Evolutionary conservation across 768 basidiomycete genomes (phyloP).

Genomic region (Dacryopinax primogenitus): DNA sequence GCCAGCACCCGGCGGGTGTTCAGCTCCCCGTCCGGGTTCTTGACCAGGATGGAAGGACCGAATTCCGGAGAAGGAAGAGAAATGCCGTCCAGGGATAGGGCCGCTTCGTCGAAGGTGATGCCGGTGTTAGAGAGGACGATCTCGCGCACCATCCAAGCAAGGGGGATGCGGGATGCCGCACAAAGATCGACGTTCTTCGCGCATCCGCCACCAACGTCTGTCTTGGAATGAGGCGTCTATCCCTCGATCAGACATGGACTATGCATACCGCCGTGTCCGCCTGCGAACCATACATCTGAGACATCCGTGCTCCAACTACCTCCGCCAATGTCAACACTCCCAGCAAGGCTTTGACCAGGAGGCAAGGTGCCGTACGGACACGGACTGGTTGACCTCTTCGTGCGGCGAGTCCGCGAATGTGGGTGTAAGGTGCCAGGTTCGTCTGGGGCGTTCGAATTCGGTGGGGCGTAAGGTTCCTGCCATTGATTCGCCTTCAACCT

Average conservation of each 20-base stretch:
- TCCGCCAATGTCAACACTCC: neutral
- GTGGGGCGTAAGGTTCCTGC: constrained; percentile 14
- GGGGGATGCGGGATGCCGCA: constrained; percentile 45
- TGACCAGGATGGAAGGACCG: neutral
- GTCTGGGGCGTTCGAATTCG: neutral
- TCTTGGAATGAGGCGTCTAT: neutral
- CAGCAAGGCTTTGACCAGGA: neutral
- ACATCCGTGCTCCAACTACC: constrained; percentile 39
- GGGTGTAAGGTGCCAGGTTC: neutral
- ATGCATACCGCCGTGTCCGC: constrained; percentile 52
- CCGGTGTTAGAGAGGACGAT: constrained; percentile 41
- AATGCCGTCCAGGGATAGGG: constrained; percentile 15
- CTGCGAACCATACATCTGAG: constrained; percentile 69
- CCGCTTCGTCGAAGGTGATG: constrained; percentile 36
- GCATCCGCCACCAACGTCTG: constrained; percentile 60
- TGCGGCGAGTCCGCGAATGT: neutral
- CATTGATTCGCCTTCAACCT: constrained; percentile 36
- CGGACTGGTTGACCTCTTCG: neutral
- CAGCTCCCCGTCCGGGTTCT: neutral
- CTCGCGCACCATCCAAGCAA: constrained; percentile 67
- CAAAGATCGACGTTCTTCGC: constrained; percentile 37
- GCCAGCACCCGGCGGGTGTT: neutral
- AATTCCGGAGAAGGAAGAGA: neutral
- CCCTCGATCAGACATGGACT: neutral
- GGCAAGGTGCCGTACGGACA: neutral